Evolutionary conservation across 192 early-diverging fungal species (phyloP).

Genomic region (Paraglomus brasilianum): DNA sequence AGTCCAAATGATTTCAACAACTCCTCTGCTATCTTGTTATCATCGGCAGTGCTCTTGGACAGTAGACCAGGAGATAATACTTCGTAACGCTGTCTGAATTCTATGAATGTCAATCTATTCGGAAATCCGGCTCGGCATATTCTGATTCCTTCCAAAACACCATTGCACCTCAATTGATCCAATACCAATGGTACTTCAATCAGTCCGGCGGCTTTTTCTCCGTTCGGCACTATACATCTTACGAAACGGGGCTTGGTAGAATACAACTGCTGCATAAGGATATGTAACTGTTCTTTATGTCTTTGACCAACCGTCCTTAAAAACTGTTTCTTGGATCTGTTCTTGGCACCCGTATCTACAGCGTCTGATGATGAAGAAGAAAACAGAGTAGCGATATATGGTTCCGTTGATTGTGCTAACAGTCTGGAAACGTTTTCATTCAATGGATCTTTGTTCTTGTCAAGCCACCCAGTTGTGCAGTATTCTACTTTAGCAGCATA

Average conservation of each 20-base stretch:
- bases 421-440: constrained; percentile 92
- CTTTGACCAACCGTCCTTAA: constrained; percentile 93
- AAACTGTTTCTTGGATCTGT: constrained; percentile 72
- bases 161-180: constrained; percentile 94
- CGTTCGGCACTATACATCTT: constrained; percentile 95
- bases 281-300: constrained; percentile 90
- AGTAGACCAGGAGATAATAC: constrained; percentile 81
- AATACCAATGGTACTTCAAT: constrained; percentile 83
- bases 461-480: constrained; percentile 84
- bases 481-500: constrained; percentile 98
- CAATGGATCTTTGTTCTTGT: constrained; percentile 98
- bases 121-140: constrained; percentile 96
- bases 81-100: constrained; percentile 94
- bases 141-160: constrained; percentile 95
- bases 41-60: constrained; percentile 83
- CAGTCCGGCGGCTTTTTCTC: constrained; percentile 83
- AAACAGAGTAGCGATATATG: constrained; percentile 79
- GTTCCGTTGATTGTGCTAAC: constrained; percentile 78
- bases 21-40: constrained; percentile 76
- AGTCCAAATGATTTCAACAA: constrained; percentile 75
- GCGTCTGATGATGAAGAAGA: constrained; percentile 69
- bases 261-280: constrained; percentile 88
- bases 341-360: constrained; percentile 35
- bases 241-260: constrained; percentile 96
- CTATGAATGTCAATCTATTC: constrained; percentile 87